Evolutionary conservation across 2,329 filamentous ascomycete genomes (phyloP).

Genomic region (Rhinocladiella mackenziei): DNA sequence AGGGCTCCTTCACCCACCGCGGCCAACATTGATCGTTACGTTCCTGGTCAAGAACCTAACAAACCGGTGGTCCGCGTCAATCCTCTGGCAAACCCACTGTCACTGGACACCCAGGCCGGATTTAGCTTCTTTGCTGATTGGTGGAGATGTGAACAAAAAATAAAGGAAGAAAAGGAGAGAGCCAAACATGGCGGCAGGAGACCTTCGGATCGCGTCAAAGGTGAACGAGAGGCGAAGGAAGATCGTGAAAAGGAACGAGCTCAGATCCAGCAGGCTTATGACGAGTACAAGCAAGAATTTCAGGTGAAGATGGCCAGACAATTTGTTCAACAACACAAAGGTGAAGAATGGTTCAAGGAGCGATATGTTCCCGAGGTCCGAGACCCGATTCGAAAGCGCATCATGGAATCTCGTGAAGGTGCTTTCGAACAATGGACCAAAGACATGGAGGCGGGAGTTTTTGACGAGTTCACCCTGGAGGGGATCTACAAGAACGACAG

Average conservation of each 20-base stretch:
- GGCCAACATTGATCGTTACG: constrained; percentile 61
- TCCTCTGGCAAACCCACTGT: constrained; percentile 58
- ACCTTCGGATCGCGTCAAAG: constrained; percentile 53
- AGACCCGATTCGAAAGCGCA: constrained; percentile 66
- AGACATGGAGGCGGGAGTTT: constrained; percentile 77
- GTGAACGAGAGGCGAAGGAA: constrained; percentile 59
- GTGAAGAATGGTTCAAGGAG: constrained; percentile 97
- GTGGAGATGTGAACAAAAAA: constrained; percentile 61
- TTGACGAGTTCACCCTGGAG: constrained; percentile 92
- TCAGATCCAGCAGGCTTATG: constrained; percentile 62
- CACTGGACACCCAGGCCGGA: constrained; percentile 62
- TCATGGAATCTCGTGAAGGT: constrained; percentile 74
- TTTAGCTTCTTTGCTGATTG: constrained; percentile 67
- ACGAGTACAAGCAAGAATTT: constrained; percentile 62
- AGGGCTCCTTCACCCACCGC: constrained; percentile 56
- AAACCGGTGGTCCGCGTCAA: constrained; percentile 53
- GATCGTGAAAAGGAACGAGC: constrained; percentile 60
- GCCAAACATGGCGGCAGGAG: constrained; percentile 56
- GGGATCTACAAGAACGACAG: constrained; percentile 90
- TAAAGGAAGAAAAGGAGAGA: constrained; percentile 62
- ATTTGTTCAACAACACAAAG: constrained; percentile 89
- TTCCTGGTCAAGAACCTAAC: constrained; percentile 57
- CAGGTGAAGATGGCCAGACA: constrained; percentile 73
- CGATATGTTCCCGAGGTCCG: constrained; percentile 82
- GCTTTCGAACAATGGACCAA: constrained; percentile 84